Evolutionary conservation across 2,329 filamentous ascomycete genomes (phyloP), one percentile per base, ranked within the genome.

Genomic region (Penicillium sumatraense): DNA sequence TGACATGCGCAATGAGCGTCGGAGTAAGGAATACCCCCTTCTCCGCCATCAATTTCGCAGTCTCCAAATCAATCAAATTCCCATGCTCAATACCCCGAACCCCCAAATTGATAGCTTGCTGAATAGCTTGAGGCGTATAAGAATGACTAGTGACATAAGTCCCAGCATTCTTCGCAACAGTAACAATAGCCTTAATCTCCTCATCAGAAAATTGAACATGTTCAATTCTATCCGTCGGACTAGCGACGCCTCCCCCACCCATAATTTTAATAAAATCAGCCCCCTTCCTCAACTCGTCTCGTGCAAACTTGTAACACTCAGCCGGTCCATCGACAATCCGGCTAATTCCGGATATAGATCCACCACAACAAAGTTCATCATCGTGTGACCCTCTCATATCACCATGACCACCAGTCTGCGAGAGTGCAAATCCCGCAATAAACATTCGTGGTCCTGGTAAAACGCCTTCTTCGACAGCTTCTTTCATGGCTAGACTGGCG

Each of bases 251-350:
- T 1, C 85, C 84, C 5, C 78, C 78, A 1, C 75, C 75, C 83
- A 86, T 86, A 58, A 87, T 83, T 68, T 87, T 87, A 68, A 87
- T 79, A 60, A 86, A 86, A 62, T 86, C 82, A 1, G 82, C 81
- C 2, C 84, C 84, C 8, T 71, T 75, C 2, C 84, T 75, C 0
- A 87, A 66, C 64, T 86, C 80, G 49, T 85, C 82, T 2, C 84
- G 75, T 0, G 80, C 77, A 7, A 73, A 79, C 18, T 76, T 76
- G 38, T 83, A 72, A 58, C 83, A 86, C 41, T 82, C 80, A 0
- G 81, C 74, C 1, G 84, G 82, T 1, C 84, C 82, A 63, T 86
- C 81, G 40, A 77, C 79, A 1, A 85, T 70, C 7, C 77, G 70
- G 1, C 79, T 80, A 1, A 70, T 60, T 1, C 65, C 64, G 0